Evolutionary conservation across 495 filamentous ascomycete species (phyloP), one percentile per base, ranked within the genome.

Genomic region (Letharia columbiana): DNA sequence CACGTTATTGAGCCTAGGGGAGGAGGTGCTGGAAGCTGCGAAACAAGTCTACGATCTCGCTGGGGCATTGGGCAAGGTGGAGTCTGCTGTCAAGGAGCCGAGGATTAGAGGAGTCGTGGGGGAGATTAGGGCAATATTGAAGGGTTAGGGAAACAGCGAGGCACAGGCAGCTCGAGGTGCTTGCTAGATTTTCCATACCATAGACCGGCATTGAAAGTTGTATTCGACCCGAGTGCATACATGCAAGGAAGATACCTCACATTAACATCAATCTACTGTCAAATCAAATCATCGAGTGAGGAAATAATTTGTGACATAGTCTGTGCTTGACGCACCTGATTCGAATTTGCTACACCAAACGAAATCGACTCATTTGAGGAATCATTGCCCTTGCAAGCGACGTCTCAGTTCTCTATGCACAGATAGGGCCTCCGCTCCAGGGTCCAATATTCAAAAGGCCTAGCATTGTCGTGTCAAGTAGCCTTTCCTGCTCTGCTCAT

Each of bases 1-100:
- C 0, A 98, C 92, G 40, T 72, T 97, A 37, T 73, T 91, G 23
- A 76, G 41, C n/a, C 70, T 83, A 7, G 78, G 75, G 3, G 74
- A 81, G 18, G 82, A 83, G 61, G 74, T 82, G 4, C 74, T 74
- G 69, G 76, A 72, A 70, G 83, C 82, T 4, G 77, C 81, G 41
- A 80, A 76, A 66, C 78, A 82, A 33, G 72, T 84, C 42, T 82
- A 80, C 65, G 79, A 80, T 58, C 60, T 82, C 28, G 65, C 73
- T 23, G 71, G 64, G 42, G 69, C 78, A 41, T 71, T 82, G 33
- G 61, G 69, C 3, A 77, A 73, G 47, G 71, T 23, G 72, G 73
- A 33, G 71, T 66, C 37, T 75, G 77, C 31, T 71, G 75, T 64
- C 56, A 82, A 78, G 67, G 81, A 83, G 49, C 80, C 81, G 23